Percentiles rank a stretch among this genome's conserved stretches.
Evolutionary conservation across 148 eudicot genomes (phyloP).

Genomic region (Dianthus caryophyllus): DNA sequence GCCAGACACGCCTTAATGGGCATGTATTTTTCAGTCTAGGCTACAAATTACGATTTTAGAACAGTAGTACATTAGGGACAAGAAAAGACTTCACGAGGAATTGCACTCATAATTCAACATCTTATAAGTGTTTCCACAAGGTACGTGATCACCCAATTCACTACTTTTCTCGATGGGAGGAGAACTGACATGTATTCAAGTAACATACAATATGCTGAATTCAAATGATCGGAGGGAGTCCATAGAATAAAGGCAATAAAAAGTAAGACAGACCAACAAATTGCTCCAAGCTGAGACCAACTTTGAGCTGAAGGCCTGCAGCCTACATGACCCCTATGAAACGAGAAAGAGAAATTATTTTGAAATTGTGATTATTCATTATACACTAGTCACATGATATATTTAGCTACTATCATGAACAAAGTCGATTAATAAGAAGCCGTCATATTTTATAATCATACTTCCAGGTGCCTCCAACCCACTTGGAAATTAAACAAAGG

Average conservation of each 20-base stretch:
- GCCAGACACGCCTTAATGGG: not conserved
- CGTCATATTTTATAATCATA: slow-evolving; percentile 18
- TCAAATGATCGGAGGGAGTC: not conserved
- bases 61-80: not conserved
- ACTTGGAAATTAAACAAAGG: slow-evolving; percentile 23
- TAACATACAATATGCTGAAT: not conserved
- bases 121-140: not conserved
- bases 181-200: not conserved
- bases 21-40: not conserved
- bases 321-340: slow-evolving; percentile 24
- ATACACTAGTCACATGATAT: not conserved
- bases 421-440: slow-evolving; percentile 12
- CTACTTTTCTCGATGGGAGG: too few species aligned
- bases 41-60: not conserved
- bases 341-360: slow-evolving; percentile 15
- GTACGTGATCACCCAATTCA: too few species aligned
- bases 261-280: slow-evolving; percentile 12
- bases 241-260: not conserved
- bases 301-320: slow-evolving; percentile 25
- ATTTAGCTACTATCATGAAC: not conserved
- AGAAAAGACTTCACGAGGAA: not conserved
- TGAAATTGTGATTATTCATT: slow-evolving; percentile 6
- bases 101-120: not conserved
- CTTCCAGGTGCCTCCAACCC: slow-evolving; percentile 31
- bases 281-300: slow-evolving; percentile 12